Conservation (phyloP, 2,329 filamentous ascomycete species). For the Dothideomycetidae sp. region DNA sequence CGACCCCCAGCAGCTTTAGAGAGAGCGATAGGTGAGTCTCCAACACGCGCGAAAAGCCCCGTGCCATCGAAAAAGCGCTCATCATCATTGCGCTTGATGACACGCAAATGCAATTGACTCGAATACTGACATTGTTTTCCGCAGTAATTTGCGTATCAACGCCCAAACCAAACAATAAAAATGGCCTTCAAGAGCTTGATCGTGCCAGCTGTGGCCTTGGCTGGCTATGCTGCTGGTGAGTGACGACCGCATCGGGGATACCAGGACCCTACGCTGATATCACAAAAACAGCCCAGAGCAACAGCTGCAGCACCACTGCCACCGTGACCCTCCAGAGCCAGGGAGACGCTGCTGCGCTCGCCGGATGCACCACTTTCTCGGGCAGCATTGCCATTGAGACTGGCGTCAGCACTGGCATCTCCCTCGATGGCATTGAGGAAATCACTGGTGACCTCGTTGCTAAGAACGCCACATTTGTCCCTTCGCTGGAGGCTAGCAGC, state of each 20-base stretch:
- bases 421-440: slow-evolving; percentile 45
- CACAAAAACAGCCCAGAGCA: slow-evolving; percentile 17
- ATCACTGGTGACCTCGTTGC: slow-evolving; percentile 44
- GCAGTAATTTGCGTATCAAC: slow-evolving; percentile 6
- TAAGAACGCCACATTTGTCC: slow-evolving; percentile 45
- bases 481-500: slow-evolving; percentile 45
- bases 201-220: slow-evolving; percentile 41
- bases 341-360: slow-evolving; percentile 45
- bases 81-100: slow-evolving; percentile 2
- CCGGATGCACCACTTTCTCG: slow-evolving; percentile 51
- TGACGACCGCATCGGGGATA: slow-evolving; percentile 3
- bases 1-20: slow-evolving; percentile 8
- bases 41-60: neutral
- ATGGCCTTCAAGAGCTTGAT: slow-evolving; percentile 43
- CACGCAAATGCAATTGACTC: neutral
- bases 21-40: slow-evolving; percentile 4
- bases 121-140: neutral
- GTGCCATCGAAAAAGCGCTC: neutral
- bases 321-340: slow-evolving; percentile 45
- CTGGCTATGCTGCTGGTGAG: slow-evolving; percentile 38
- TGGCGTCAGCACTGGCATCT: slow-evolving; percentile 42
- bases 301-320: slow-evolving; percentile 28
- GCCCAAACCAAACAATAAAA: slow-evolving; percentile 17
- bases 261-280: slow-evolving; percentile 2
- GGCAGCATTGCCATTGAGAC: slow-evolving; percentile 54